Evolutionary conservation across 106 monocot species (phyloP).

Genomic region (Agapanthus africanus): DNA sequence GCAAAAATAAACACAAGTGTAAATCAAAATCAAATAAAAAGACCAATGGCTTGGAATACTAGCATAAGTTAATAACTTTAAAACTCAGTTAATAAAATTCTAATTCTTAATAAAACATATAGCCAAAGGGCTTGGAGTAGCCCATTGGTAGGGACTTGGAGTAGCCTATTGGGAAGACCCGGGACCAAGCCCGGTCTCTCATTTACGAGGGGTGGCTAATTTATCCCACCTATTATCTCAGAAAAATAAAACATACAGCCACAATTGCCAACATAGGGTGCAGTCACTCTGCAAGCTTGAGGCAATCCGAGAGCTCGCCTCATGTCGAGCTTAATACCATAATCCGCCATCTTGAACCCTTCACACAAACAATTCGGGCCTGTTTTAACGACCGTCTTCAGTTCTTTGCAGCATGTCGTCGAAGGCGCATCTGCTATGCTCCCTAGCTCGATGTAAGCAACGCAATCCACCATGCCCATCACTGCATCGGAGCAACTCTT

Average conservation of each 20-base stretch:
- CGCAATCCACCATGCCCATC: slow-evolving; percentile 2
- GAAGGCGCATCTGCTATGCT: not conserved
- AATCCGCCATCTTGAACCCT: not conserved
- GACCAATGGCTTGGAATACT: no score
- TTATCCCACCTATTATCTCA: no score
- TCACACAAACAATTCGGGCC: not conserved
- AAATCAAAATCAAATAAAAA: not conserved
- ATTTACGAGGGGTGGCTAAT: no score
- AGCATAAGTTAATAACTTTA: no score
- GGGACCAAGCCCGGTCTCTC: no score
- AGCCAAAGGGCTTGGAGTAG: no score
- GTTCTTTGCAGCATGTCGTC: not conserved
- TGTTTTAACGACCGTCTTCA: not conserved
- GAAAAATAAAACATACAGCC: not conserved
- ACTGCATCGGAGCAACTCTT: not conserved
- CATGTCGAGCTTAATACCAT: not conserved
- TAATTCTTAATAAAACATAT: no score
- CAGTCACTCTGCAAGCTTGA: not conserved
- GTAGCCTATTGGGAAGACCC: no score
- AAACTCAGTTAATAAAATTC: not conserved
- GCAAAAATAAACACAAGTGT: not conserved
- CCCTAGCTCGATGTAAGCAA: not conserved
- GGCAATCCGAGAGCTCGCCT: not conserved
- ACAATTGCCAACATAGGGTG: not conserved
- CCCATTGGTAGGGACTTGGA: no score